These are phyloP conservation scores for Cadophora sp. DNA, from an alignment of 2,329 filamentous ascomycete species.

Conservation along the genomic window DNA sequence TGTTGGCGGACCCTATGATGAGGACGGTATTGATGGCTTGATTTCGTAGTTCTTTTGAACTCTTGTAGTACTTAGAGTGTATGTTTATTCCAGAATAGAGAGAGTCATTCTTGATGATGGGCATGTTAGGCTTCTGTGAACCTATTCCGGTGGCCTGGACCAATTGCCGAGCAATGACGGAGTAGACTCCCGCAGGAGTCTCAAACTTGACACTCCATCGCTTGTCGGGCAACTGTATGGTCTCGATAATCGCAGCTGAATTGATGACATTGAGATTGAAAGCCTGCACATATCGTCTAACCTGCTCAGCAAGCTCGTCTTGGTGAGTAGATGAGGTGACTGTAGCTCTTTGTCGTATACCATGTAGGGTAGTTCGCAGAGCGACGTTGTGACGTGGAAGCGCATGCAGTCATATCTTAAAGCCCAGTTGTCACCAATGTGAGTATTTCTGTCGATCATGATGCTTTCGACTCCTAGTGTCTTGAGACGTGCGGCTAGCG, in stretches of 20 bases:
- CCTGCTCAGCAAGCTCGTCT: conserved; percentile 40
- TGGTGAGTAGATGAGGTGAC: not conserved
- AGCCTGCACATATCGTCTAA: conserved; percentile 39
- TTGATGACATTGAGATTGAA: conserved; percentile 46
- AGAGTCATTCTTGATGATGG: not conserved
- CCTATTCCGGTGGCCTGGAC: not conserved
- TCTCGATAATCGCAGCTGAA: conserved; percentile 39
- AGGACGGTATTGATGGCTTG: conserved; percentile 4
- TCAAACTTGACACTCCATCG: not conserved
- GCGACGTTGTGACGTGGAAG: not conserved
- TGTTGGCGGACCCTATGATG: conserved; percentile 9
- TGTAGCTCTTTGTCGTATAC: not conserved
- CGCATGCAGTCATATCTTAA: conserved; percentile 47
- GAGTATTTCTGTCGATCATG: conserved; percentile 44
- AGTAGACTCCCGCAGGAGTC: not conserved
- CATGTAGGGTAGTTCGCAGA: not conserved
- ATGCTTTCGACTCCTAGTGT: conserved; percentile 46
- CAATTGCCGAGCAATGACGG: not conserved
- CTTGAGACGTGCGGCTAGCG: conserved; percentile 48
- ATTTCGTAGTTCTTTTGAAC: conserved; percentile 5
- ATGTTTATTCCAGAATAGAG: not conserved
- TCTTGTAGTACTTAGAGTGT: not conserved
- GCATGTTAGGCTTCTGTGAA: not conserved
- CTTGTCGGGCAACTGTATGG: conserved; percentile 16
- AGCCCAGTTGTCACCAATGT: conserved; percentile 50